phyloP scores from a whole-genome alignment of 202 grass and related monocot species.

The Bolboschoenoplectus hybrid region DNA sequence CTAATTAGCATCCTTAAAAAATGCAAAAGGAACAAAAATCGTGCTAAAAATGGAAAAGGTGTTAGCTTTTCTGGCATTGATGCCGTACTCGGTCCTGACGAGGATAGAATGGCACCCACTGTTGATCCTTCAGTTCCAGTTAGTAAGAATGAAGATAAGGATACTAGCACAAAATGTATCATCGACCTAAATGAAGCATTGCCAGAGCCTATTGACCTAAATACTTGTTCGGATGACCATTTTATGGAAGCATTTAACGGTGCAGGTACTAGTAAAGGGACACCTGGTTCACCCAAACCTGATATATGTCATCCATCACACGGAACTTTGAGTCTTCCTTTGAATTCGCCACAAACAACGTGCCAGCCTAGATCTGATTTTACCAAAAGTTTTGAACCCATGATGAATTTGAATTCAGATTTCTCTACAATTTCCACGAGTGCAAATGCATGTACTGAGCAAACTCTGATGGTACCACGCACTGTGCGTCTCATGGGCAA shows the following conservation, averaged over 20 bases:
- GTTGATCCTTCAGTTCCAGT: not conserved
- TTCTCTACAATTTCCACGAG: not conserved
- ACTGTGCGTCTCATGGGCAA: constrained; percentile 36
- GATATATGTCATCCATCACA: not conserved
- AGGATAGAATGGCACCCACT: not conserved
- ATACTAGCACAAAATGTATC: not conserved
- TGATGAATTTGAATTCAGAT: constrained; percentile 20
- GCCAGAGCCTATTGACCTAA: constrained; percentile 32
- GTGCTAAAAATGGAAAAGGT: constrained; percentile 16
- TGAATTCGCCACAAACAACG: not conserved
- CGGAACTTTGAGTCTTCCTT: not conserved
- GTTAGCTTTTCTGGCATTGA: constrained; percentile 6
- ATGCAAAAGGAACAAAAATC: constrained; percentile 12
- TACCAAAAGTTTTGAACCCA: not conserved
- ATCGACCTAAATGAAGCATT: constrained; percentile 35
- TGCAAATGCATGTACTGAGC: constrained; percentile 6
- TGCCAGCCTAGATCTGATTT: not conserved
- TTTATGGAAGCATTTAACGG: not conserved
- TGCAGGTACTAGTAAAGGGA: not conserved
- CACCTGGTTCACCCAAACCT: not conserved
- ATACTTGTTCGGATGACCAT: constrained; percentile 19
- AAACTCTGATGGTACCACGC: not conserved
- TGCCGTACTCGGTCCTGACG: not conserved
- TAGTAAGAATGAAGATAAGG: not conserved
- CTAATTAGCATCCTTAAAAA: constrained; percentile 36